Evolutionary conservation across 2,329 filamentous ascomycete species (phyloP).

Genomic region (Thielaviopsis musarum): DNA sequence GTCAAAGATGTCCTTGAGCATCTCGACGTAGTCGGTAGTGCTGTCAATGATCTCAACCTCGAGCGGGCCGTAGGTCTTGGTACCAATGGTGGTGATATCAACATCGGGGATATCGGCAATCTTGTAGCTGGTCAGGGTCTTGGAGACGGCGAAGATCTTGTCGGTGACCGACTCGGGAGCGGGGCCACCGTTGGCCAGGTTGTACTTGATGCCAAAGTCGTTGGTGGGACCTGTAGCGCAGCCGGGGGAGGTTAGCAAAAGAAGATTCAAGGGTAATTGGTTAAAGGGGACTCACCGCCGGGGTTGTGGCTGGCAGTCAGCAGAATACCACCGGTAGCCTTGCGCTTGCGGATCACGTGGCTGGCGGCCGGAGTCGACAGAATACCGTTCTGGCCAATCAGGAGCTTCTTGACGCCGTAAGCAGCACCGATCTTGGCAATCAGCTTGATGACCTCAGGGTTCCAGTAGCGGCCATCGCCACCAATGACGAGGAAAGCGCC

Average conservation of each 20-base stretch:
- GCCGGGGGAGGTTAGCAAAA: neutral
- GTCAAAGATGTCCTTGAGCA: constrained; percentile 98
- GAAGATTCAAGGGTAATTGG: neutral
- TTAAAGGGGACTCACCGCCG: constrained; percentile 47
- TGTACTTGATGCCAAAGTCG: constrained; percentile 99
- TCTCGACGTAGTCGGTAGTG: constrained; percentile 75
- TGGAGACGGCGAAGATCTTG: constrained; percentile 90
- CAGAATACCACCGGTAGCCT: constrained; percentile 91
- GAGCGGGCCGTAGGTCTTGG: constrained; percentile 65
- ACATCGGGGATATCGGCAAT: constrained; percentile 73
- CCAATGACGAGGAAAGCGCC: constrained; percentile 83
- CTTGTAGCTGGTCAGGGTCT: constrained; percentile 83
- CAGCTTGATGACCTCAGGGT: constrained; percentile 87
- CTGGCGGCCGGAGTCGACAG: constrained; percentile 91
- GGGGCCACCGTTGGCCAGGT: constrained; percentile 87
- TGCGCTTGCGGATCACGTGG: constrained; percentile 85
- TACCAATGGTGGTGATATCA: constrained; percentile 69
- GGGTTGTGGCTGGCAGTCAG: constrained; percentile 97
- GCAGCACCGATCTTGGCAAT: constrained; percentile 95
- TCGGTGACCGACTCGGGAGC: constrained; percentile 94
- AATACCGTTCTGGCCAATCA: constrained; percentile 93
- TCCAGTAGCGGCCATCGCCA: constrained; percentile 93
- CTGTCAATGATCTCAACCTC: constrained; percentile 95
- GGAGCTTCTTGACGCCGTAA: constrained; percentile 96
- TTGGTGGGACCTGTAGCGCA: constrained; percentile 55